Evolutionary conservation across 805 yeast genomes (phyloP).

Genomic region (Candida tammaniensis): DNA sequence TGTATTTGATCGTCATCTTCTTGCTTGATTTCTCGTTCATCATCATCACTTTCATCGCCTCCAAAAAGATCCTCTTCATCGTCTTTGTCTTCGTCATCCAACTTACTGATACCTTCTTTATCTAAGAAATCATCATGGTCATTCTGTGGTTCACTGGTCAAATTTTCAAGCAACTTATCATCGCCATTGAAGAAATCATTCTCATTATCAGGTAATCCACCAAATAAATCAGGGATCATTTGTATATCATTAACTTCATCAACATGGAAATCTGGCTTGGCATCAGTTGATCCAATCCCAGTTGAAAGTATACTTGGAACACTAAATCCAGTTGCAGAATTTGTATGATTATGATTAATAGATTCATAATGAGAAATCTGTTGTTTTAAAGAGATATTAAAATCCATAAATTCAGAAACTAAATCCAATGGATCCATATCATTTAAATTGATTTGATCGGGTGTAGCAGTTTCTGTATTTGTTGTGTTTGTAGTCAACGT

Average conservation of each 20-base stretch:
- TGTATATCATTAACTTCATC: slow-evolving; percentile 11
- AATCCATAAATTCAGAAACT: slow-evolving; percentile 35
- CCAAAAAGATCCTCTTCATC: slow-evolving; percentile 26
- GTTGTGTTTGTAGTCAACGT: too few relatives aligned
- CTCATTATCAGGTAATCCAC: slow-evolving; percentile 12
- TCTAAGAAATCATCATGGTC: neutral
- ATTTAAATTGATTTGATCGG: neutral
- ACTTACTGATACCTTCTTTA: neutral
- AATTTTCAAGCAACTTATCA: slow-evolving; percentile 2
- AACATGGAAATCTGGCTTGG: slow-evolving; percentile 10
- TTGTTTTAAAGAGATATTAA: slow-evolving; percentile 22
- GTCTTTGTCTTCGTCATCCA: neutral
- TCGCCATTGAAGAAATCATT: slow-evolving; percentile 11
- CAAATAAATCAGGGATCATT: slow-evolving; percentile 15
- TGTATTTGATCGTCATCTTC: slow-evolving; percentile 2
- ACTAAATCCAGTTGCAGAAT: slow-evolving; percentile 11
- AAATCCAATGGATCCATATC: slow-evolving; percentile 28
- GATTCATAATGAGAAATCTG: neutral
- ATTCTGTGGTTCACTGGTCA: slow-evolving; percentile 2
- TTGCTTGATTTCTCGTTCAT: slow-evolving; percentile 1
- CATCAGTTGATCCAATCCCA: slow-evolving; percentile 17
- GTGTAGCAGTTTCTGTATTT: neutral
- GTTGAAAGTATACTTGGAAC: slow-evolving; percentile 20
- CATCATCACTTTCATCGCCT: slow-evolving; percentile 19
- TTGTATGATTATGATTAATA: slow-evolving; percentile 5